Evolutionary conservation across 208 protist species (phyloP).

Genomic region (Leishmania aethiopica): DNA sequence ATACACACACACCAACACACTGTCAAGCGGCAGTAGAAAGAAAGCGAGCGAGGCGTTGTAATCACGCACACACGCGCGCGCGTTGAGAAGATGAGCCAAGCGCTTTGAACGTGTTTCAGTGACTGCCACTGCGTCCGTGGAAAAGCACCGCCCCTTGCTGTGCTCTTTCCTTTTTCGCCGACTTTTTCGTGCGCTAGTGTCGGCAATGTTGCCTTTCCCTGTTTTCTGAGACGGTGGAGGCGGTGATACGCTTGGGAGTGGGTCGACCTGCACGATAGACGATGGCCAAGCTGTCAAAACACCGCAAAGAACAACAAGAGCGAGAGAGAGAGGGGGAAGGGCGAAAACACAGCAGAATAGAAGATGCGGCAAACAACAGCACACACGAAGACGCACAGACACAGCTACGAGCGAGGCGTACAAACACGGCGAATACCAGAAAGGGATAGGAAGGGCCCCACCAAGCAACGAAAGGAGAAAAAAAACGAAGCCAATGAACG

Average conservation of each 20-base stretch:
- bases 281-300: background rate
- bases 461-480: background rate
- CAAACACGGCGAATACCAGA: background rate
- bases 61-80: background rate
- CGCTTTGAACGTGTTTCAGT: background rate
- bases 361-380: background rate
- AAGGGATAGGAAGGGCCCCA: background rate
- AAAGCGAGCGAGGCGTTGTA: background rate
- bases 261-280: background rate
- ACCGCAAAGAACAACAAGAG: background rate
- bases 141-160: background rate
- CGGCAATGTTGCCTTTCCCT: background rate
- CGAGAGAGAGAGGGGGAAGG: background rate
- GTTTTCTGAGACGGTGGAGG: background rate
- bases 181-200: background rate
- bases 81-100: background rate
- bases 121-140: background rate
- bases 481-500: background rate
- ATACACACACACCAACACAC: too few species aligned
- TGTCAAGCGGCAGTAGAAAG: background rate
- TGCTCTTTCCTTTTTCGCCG: background rate
- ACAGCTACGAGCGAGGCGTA: slow-evolving; percentile 1
- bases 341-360: background rate
- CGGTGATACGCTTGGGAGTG: background rate
- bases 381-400: background rate